These are phyloP conservation scores for Auxenochlorella protothecoides DNA, from an alignment of 139 green algal species.

Conservation along the genomic window DNA sequence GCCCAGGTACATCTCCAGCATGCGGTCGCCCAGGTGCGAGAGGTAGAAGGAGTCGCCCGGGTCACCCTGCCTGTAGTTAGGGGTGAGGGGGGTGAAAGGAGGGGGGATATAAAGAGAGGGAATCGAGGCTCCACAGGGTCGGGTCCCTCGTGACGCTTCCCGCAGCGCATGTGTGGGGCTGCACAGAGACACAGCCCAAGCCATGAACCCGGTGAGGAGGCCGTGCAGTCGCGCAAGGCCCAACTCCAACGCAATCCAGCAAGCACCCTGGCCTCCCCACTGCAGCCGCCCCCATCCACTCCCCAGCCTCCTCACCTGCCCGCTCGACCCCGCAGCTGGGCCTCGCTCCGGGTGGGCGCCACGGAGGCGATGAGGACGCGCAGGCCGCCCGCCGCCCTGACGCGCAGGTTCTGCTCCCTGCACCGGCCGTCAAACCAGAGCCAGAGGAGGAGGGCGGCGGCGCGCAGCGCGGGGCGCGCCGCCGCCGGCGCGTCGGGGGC, in stretches of 20 bases:
- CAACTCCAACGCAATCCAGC: no score
- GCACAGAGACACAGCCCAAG: no score
- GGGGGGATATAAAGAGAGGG: no score
- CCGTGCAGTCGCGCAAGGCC: no score
- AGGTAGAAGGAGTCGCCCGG: slow-evolving; percentile 52
- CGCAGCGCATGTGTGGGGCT: no score
- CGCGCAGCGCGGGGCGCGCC: neutral
- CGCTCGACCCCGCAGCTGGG: slow-evolving; percentile 61
- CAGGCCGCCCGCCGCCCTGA: slow-evolving; percentile 48
- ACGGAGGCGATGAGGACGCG: slow-evolving; percentile 53
- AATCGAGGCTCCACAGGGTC: no score
- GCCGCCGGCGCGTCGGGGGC: no score
- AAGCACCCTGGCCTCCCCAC: no score
- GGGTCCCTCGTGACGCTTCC: no score
- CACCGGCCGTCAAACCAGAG: slow-evolving; percentile 54
- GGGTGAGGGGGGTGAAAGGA: no score
- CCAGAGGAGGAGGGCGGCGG: slow-evolving; percentile 45
- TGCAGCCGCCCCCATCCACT: no score
- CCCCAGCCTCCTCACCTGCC: slow-evolving; percentile 11
- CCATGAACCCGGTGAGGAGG: no score
- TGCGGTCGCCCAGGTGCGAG: slow-evolving; percentile 34
- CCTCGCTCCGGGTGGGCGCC: slow-evolving; percentile 45
- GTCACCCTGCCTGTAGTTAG: slow-evolving; percentile 43
- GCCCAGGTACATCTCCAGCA: slow-evolving; percentile 10
- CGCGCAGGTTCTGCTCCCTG: slow-evolving; percentile 15